Conservation (phyloP, 2,329 filamentous ascomycete genomes). For the Lachnellula cervina region DNA sequence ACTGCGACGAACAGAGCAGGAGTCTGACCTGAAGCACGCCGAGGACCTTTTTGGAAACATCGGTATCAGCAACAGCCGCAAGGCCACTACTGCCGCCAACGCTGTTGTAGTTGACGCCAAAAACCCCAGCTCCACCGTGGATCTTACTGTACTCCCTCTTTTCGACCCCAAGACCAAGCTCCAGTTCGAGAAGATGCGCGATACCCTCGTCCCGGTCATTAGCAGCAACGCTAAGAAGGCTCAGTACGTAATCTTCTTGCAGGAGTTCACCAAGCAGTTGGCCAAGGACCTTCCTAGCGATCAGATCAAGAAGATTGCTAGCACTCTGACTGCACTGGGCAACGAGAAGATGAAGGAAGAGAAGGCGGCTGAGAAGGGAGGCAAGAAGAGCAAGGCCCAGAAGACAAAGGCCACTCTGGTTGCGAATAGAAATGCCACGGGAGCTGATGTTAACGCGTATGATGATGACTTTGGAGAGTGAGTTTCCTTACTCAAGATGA, state of each 20-base stretch:
- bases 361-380: slow-evolving; percentile 87
- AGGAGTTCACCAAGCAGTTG: slow-evolving; percentile 85
- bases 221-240: slow-evolving; percentile 74
- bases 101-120: slow-evolving; percentile 64
- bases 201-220: slow-evolving; percentile 74
- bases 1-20: slow-evolving; percentile 74
- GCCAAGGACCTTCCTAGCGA: slow-evolving; percentile 83
- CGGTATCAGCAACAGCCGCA: slow-evolving; percentile 61
- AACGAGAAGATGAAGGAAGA: slow-evolving; percentile 99
- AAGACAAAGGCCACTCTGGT: slow-evolving; percentile 90
- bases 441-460: slow-evolving; percentile 71
- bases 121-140: slow-evolving; percentile 74
- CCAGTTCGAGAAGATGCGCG: slow-evolving; percentile 77
- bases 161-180: slow-evolving; percentile 87
- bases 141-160: slow-evolving; percentile 72
- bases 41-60: slow-evolving; percentile 83
- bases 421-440: slow-evolving; percentile 52
- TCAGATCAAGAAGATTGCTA: slow-evolving; percentile 95
- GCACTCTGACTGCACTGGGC: slow-evolving; percentile 77
- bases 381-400: slow-evolving; percentile 94
- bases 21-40: slow-evolving; percentile 82
- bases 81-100: slow-evolving; percentile 59
- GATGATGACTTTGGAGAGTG: slow-evolving; percentile 84
- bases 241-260: slow-evolving; percentile 83
- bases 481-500: slow-evolving; percentile 38